Conservation (phyloP, 306 rosid species). For the Sophora flavescens region DNA sequence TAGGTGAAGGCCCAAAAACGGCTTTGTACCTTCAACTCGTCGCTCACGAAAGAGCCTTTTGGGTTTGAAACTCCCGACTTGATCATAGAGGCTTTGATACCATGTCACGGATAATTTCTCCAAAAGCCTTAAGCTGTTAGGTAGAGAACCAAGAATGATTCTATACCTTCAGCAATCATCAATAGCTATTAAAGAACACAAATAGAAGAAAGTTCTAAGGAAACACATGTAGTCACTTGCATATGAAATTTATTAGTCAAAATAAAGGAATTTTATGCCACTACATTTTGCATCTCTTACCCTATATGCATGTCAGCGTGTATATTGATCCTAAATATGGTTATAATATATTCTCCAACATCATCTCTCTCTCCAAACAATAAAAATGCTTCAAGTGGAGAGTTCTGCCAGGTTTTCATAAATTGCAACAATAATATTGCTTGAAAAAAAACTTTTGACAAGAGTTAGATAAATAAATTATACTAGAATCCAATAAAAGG, state of each 20-base stretch:
- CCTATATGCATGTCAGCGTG: no score
- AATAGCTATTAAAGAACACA: slow-evolving; percentile 16
- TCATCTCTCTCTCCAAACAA: not conserved
- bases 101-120: not conserved
- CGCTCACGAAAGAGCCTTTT: not conserved
- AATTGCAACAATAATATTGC: not conserved
- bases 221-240: not conserved
- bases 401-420: slow-evolving; percentile 6
- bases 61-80: not conserved
- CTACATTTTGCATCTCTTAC: not conserved
- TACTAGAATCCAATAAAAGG: not conserved
- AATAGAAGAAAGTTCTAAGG: not conserved
- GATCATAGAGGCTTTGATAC: not conserved
- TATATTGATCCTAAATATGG: not conserved
- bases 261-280: not conserved
- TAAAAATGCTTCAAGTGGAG: not conserved
- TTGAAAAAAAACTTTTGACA: not conserved
- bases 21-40: not conserved
- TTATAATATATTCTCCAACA: not conserved
- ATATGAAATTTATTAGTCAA: not conserved
- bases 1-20: not conserved
- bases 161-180: not conserved
- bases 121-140: not conserved
- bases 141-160: not conserved
- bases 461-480: not conserved